Base-by-base conservation (phyloP, 2,329 filamentous ascomycete species). In the Gyromitra esculenta region DNA sequence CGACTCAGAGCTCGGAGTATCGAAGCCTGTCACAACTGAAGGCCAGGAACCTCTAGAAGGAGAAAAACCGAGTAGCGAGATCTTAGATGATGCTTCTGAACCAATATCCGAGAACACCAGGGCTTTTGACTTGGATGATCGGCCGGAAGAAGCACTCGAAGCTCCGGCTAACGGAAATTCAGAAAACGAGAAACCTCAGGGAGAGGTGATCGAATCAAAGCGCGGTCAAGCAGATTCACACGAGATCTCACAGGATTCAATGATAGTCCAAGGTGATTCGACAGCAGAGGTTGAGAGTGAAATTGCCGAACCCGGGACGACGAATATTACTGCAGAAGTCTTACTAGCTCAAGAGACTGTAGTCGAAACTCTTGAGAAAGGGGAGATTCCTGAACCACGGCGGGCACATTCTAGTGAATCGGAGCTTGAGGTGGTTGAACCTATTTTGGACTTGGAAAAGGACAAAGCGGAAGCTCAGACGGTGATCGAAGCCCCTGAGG, bases 71-170 rank as follows among this genome's bases (percentile, higher is more conserved):
- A 39, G 25, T 4, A 35, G 15, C 11, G 70, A 69, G 56, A 35
- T 59, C 48, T 50, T 45, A 48, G 54, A 39, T 43, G 60, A 41
- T 43, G 57, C 57, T 57, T 6, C 57, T 70, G 54, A 56, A 25
- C 31, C 25, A 11, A 45, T 62, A 45, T 41, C 64, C 6, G 56
- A 54, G 9, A 57, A 54, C 45, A 25, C 31, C 5, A 35, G 45
- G 37, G 2, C 52, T 43, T 8, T 64, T 73, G 39, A 18, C n/a
- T 60, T 57, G 15, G 68, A 31, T 21, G 59, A 54, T 39, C 35
- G n/a, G 5, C 50, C 39, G 5, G 37, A 69, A 62, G 62, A 48
- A n/a, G 8, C 52, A 9, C 35, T 43, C 15, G 45, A 65, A 39
- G 48, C 18, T n/a, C 57, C n/a, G 7, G 37, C 18, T 25, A 9